phyloP scores from a whole-genome alignment of 2,329 filamentous ascomycete genomes.

The Pseudogymnoascus pannorum region DNA sequence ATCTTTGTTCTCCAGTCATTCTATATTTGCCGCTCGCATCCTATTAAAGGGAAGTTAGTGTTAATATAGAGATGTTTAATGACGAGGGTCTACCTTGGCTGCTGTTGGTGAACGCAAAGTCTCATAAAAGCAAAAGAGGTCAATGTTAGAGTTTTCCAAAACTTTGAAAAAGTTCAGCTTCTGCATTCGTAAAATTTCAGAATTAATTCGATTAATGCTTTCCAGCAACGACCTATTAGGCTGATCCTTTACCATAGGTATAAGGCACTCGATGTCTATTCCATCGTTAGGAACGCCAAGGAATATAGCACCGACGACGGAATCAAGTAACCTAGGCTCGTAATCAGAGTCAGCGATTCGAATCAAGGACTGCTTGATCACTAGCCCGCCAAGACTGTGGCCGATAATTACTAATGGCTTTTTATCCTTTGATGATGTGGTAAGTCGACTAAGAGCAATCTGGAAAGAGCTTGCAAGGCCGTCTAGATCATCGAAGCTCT shows the following conservation, averaged over 20 bases:
- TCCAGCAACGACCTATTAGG: slow-evolving; percentile 10
- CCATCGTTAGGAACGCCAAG: slow-evolving; percentile 15
- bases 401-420: slow-evolving; percentile 15
- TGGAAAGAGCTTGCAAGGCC: too few relatives aligned
- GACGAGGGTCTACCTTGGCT: neutral
- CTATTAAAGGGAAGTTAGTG: neutral
- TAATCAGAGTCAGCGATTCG: too few relatives aligned
- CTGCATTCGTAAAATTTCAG: slow-evolving; percentile 8
- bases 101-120: slow-evolving; percentile 13
- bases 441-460: too few relatives aligned
- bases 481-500: too few relatives aligned
- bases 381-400: slow-evolving; percentile 21
- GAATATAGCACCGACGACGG: slow-evolving; percentile 10
- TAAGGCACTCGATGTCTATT: slow-evolving; percentile 13
- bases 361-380: slow-evolving; percentile 20
- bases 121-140: slow-evolving; percentile 14
- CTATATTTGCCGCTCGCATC: neutral
- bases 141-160: slow-evolving; percentile 3
- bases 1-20: neutral
- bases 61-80: neutral
- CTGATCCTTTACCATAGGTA: slow-evolving; percentile 13
- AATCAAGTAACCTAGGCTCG: neutral
- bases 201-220: slow-evolving; percentile 5
- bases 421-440: neutral
- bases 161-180: slow-evolving; percentile 1